Percentiles rank a stretch among this genome's conserved stretches.
Evolutionary conservation across 345 rosid genomes (phyloP).

Genomic region (Firmiana major): DNA sequence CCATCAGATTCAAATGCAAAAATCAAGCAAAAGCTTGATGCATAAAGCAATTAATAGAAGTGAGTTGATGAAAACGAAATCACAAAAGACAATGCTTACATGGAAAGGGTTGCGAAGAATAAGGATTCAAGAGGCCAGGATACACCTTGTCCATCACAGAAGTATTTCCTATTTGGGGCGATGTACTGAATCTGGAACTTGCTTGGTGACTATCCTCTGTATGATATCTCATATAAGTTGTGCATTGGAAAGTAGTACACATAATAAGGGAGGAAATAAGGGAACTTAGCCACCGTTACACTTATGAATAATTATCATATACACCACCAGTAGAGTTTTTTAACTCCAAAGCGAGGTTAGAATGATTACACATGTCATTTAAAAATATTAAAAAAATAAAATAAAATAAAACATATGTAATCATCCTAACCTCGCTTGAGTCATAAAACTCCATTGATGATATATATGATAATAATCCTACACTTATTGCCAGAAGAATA

Average conservation of each 20-base stretch:
- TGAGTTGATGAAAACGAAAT: not conserved
- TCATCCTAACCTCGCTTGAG: too few species aligned
- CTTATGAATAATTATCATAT: too few species aligned
- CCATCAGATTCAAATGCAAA: conserved; percentile 15
- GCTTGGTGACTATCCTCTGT: conserved; percentile 69
- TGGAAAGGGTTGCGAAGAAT: conserved; percentile 24
- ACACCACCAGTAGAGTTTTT: too few species aligned
- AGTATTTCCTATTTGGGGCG: conserved; percentile 38
- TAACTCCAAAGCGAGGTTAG: too few species aligned
- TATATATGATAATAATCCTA: too few species aligned
- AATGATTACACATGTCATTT: too few species aligned
- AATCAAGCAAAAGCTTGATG: not conserved
- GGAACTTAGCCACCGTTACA: conserved; percentile 8
- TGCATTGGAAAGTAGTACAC: not conserved
- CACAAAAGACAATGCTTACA: conserved; percentile 22
- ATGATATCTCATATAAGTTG: conserved; percentile 26
- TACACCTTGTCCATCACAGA: conserved; percentile 27
- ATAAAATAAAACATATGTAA: too few species aligned
- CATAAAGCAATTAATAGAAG: not conserved
- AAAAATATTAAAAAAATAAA: too few species aligned
- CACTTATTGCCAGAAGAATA: not conserved
- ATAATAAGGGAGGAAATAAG: conserved; percentile 3
- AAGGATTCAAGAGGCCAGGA: conserved; percentile 25
- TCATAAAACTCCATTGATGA: too few species aligned
- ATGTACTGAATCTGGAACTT: conserved; percentile 38